Evolutionary conservation across 306 rosid genomes (phyloP), one percentile per base, ranked within the genome.

Genomic region (Rosa lucieae): DNA sequence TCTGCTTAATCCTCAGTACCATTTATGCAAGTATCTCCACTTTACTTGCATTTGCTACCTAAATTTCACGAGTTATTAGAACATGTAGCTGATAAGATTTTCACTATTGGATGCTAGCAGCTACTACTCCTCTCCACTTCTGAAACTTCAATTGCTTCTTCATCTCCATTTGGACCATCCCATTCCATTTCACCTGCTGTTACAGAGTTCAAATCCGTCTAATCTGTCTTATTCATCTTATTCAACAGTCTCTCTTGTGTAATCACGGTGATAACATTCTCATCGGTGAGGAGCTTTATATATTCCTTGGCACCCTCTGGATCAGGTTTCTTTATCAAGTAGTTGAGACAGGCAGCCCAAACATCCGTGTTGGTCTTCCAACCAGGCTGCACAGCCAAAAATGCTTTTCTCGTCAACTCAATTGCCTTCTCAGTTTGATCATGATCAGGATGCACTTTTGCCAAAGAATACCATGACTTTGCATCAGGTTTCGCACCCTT

Each of bases 301-400:
- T 76, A 44, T 56, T 80, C 87, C 72, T 55, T 56, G 2, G 84
- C 79, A 46, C 70, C 77, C 14, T 61, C 59, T 20, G 63, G 14
- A 75, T 83, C 82, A 23, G 80, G 74, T 58, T 69, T 42, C 15
- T 73, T 52, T 56, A 44, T 80, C 73, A 84, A 76, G 67, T 53
- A 72, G 5, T 47, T 49, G 71, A 80, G 32, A 56, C 78, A 79
- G 20, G 71, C 67, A 20, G 81, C 62, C n/a, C 77, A 77, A 15
- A n/a, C 69, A 56, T 66, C 35, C 26, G 65, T 66, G 49, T 72
- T 68, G 5, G 72, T 65, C 12, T 29, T 80, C 84, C 81, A 80
- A 48, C 32, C 11, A 10, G 72, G 77, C 53, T 40, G 18, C 32
- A 58, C 6, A 55, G 5, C 32, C 4, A 29, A 21, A 62, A 83